These are phyloP conservation scores for Starmerella apis DNA, from an alignment of 805 yeast genomes.

Conservation along the genomic window DNA sequence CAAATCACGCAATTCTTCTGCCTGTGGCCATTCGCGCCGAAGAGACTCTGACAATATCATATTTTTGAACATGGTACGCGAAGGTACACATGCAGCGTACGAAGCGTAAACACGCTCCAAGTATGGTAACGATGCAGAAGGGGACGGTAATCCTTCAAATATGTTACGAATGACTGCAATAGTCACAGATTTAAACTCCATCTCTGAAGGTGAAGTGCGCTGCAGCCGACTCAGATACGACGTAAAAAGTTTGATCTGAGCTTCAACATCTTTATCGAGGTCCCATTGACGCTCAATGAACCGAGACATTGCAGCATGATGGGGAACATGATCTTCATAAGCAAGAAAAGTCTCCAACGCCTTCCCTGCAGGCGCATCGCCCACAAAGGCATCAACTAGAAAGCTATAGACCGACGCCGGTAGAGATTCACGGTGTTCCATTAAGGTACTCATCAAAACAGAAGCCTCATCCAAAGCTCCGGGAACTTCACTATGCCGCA, in stretches of 20 bases:
- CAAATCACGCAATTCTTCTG: constrained; percentile 12
- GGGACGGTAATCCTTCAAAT: constrained; percentile 2
- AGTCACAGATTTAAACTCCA: constrained; percentile 20
- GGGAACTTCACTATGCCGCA: constrained; percentile 11
- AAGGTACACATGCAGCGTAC: constrained; percentile 9
- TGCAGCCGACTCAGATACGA: constrained; percentile 19
- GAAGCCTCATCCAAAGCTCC: constrained; percentile 13
- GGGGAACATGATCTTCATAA: constrained; percentile 16
- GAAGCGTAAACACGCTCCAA: constrained; percentile 11
- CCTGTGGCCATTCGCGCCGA: constrained; percentile 14
- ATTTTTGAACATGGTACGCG: constrained; percentile 21
- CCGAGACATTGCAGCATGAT: constrained; percentile 22
- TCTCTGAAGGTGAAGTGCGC: constrained; percentile 14
- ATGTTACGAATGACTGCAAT: constrained; percentile 15
- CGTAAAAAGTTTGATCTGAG: constrained; percentile 16
- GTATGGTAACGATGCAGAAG: constrained; percentile 1
- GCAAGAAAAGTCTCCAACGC: constrained; percentile 15
- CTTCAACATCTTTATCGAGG: background rate
- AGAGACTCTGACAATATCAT: constrained; percentile 19
- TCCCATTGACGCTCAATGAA: constrained; percentile 17
- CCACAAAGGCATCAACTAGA: constrained; percentile 23
- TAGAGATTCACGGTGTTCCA: constrained; percentile 1
- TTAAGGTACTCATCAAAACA: constrained; percentile 2
- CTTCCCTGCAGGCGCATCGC: constrained; percentile 23
- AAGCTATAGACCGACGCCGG: constrained; percentile 5